Conservation (phyloP, 108 stramenopile genomes). For the Stephanodiscus triporus region DNA sequence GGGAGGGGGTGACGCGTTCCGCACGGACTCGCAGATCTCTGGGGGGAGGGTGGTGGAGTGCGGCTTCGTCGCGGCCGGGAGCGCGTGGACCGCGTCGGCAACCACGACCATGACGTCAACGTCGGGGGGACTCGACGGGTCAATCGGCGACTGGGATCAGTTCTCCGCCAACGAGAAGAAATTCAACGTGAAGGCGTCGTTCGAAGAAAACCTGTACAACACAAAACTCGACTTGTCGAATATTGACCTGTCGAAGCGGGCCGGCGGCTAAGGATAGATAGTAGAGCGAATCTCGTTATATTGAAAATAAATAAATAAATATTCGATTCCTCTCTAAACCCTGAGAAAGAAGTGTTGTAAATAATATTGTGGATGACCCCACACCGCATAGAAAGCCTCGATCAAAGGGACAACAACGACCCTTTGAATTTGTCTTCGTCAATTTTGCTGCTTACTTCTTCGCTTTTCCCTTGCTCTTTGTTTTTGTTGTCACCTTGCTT, state of each 20-base stretch:
- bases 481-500: constrained; percentile 69
- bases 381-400: no score
- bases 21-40: constrained; percentile 75
- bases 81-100: constrained; percentile 63
- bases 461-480: constrained; percentile 47
- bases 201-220: constrained; percentile 96
- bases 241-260: constrained; percentile 64
- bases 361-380: no score
- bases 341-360: no score
- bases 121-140: constrained; percentile 49
- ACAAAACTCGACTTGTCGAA: constrained; percentile 81
- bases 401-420: no score
- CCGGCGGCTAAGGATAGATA: no score
- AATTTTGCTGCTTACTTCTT: constrained; percentile 34
- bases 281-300: no score
- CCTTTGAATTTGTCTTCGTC: no score
- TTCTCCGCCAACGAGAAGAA: constrained; percentile 87
- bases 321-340: no score
- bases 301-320: no score
- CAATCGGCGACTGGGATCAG: constrained; percentile 89
- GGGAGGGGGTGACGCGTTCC: constrained; percentile 31
- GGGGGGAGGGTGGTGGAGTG: constrained; percentile 41
- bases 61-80: constrained; percentile 73
- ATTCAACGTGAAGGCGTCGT: constrained; percentile 89
- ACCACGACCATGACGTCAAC: background rate